Evolutionary conservation across 1,284 basidiomycete genomes (phyloP).

Genomic region (Porogramme epimiltina): DNA sequence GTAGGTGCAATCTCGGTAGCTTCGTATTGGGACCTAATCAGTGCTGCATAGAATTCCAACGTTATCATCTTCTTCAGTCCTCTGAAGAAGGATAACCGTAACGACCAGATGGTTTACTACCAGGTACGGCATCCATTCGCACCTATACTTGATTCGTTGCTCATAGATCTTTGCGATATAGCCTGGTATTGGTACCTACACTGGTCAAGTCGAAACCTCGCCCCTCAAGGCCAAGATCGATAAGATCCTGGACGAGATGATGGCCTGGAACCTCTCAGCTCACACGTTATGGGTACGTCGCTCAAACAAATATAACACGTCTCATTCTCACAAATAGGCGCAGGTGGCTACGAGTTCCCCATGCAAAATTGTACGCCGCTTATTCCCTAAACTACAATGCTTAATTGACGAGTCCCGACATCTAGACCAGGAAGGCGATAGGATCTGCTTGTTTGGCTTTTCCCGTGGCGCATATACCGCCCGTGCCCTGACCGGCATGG

Average conservation of each 20-base stretch:
- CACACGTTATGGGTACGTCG: conserved; percentile 65
- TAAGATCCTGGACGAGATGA: conserved; percentile 48
- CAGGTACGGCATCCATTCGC: no score
- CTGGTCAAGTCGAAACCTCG: conserved; percentile 43
- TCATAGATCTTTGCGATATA: no score
- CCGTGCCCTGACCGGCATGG: conserved; percentile 52
- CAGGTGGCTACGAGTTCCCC: conserved; percentile 64
- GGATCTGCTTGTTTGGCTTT: conserved; percentile 62
- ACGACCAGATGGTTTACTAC: conserved; percentile 62
- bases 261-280: conserved; percentile 54
- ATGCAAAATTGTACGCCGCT: conserved; percentile 57
- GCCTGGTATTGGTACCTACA: conserved; percentile 57
- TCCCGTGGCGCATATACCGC: conserved; percentile 67
- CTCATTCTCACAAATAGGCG: no score
- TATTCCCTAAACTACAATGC: no score
- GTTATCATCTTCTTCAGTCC: conserved; percentile 58
- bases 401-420: no score
- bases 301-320: no score
- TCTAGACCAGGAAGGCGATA: conserved; percentile 47
- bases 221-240: conserved; percentile 40
- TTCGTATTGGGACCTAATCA: no score
- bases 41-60: conserved; percentile 50
- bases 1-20: conserved; percentile 37
- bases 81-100: conserved; percentile 52
- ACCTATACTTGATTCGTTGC: no score